Conservation (phyloP, 352 stramenopile genomes). For the Achlya hypogyna region DNA sequence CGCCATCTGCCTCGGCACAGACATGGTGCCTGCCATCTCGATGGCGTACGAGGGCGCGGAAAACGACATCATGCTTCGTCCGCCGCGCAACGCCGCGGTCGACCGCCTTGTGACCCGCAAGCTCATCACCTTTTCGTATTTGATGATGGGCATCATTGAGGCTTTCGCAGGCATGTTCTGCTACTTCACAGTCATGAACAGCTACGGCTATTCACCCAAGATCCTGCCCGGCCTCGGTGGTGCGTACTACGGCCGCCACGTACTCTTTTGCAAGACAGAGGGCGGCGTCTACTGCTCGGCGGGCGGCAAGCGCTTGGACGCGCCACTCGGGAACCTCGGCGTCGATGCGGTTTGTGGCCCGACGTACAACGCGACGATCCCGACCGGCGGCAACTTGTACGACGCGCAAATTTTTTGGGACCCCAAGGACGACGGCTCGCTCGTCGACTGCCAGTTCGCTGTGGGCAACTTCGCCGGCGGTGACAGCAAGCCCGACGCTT, state of each 20-base stretch:
- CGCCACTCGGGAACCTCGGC: slow-evolving; percentile 20
- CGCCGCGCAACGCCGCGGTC: slow-evolving; percentile 37
- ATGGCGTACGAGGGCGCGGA: slow-evolving; percentile 61
- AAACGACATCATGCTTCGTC: slow-evolving; percentile 49
- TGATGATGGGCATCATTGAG: slow-evolving; percentile 68
- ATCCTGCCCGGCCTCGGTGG: slow-evolving; percentile 78
- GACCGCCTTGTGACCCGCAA: slow-evolving; percentile 58
- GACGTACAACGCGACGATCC: slow-evolving; percentile 43
- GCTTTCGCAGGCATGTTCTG: slow-evolving; percentile 50
- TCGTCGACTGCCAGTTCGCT: slow-evolving; percentile 77
- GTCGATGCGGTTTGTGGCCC: slow-evolving; percentile 32
- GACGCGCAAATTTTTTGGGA: slow-evolving; percentile 80
- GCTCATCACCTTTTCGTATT: slow-evolving; percentile 57
- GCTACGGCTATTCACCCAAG: slow-evolving; percentile 49
- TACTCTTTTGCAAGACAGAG: slow-evolving; percentile 68
- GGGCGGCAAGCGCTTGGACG: slow-evolving; percentile 38
- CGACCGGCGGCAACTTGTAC: slow-evolving; percentile 47
- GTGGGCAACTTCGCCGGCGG: slow-evolving; percentile 57
- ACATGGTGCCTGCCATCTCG: slow-evolving; percentile 77
- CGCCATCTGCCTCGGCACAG: slow-evolving; percentile 60
- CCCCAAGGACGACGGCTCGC: slow-evolving; percentile 37
- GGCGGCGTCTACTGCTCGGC: slow-evolving; percentile 55
- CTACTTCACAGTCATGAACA: slow-evolving; percentile 53
- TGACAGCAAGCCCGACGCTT: slow-evolving; percentile 28
- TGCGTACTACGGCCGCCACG: slow-evolving; percentile 81